A percentile compares a stretch with the other conserved stretches of the same genome.
phyloP scores from a whole-genome alignment of 148 eudicot genomes.

The Rhododendron mucronatum region DNA sequence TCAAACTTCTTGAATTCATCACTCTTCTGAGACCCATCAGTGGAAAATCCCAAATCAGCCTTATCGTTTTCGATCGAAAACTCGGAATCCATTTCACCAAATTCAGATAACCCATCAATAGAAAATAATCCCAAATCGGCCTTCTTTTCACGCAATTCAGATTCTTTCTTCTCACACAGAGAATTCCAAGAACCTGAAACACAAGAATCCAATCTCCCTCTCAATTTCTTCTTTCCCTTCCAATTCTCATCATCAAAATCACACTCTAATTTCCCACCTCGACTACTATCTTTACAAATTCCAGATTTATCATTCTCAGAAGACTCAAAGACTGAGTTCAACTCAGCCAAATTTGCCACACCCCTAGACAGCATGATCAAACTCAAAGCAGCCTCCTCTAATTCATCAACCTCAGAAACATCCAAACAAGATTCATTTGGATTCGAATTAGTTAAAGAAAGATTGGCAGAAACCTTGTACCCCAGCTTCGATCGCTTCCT shows the following conservation, averaged over 20 bases:
- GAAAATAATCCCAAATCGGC: background rate
- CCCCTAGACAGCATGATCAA: slow-evolving; percentile 62
- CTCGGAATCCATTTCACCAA: slow-evolving; percentile 15
- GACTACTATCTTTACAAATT: slow-evolving; percentile 3
- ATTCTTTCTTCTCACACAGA: slow-evolving; percentile 6
- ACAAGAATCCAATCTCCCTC: slow-evolving; percentile 7
- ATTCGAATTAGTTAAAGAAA: slow-evolving; percentile 25
- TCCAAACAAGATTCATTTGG: slow-evolving; percentile 11
- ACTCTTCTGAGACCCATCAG: slow-evolving; percentile 4
- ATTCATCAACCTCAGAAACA: slow-evolving; percentile 30
- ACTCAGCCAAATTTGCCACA: slow-evolving; percentile 16
- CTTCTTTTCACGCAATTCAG: slow-evolving; percentile 1
- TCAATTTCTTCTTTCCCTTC: background rate
- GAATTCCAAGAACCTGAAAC: slow-evolving; percentile 19
- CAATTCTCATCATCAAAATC: slow-evolving; percentile 7
- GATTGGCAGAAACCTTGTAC: slow-evolving; percentile 27
- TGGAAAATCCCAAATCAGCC: slow-evolving; percentile 21
- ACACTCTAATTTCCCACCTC: background rate
- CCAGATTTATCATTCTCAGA: slow-evolving; percentile 19
- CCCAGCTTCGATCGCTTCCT: slow-evolving; percentile 44
- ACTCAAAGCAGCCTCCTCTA: slow-evolving; percentile 41
- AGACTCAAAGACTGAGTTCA: background rate
- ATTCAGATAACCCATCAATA: background rate
- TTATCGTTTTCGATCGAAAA: slow-evolving; percentile 3
- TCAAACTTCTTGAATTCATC: slow-evolving; percentile 2